Conservation (phyloP, 306 rosid species). For the Prunus mira region DNA sequence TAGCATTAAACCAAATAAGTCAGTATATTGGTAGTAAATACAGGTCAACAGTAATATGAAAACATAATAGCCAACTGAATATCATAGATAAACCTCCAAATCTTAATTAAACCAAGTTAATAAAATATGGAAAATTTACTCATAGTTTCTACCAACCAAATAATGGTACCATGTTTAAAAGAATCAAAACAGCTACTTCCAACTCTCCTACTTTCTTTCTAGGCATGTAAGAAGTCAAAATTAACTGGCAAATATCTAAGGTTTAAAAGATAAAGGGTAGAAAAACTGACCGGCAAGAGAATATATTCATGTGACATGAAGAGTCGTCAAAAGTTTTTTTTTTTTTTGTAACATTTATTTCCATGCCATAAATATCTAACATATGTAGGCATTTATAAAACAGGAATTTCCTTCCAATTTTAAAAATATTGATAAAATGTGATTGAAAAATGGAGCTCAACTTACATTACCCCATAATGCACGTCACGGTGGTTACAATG, state of each 20-base stretch:
- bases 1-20: background rate
- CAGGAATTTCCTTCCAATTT: background rate
- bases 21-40: background rate
- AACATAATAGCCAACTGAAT: background rate
- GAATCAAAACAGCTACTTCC: background rate
- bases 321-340: background rate
- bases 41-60: background rate
- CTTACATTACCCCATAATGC: constrained; percentile 71
- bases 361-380: background rate
- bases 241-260: background rate
- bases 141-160: background rate
- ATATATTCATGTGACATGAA: background rate
- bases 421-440: background rate
- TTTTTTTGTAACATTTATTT: background rate
- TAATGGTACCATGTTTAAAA: background rate
- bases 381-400: background rate
- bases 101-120: background rate
- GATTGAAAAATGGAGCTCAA: constrained; percentile 7
- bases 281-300: background rate
- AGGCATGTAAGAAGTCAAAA: background rate
- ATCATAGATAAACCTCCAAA: background rate
- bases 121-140: background rate
- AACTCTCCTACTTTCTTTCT: background rate
- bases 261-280: background rate
- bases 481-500: constrained; percentile 90